These are phyloP conservation scores for Penicillium goetzii DNA, from an alignment of 495 filamentous ascomycete species.

Conservation along the genomic window DNA sequence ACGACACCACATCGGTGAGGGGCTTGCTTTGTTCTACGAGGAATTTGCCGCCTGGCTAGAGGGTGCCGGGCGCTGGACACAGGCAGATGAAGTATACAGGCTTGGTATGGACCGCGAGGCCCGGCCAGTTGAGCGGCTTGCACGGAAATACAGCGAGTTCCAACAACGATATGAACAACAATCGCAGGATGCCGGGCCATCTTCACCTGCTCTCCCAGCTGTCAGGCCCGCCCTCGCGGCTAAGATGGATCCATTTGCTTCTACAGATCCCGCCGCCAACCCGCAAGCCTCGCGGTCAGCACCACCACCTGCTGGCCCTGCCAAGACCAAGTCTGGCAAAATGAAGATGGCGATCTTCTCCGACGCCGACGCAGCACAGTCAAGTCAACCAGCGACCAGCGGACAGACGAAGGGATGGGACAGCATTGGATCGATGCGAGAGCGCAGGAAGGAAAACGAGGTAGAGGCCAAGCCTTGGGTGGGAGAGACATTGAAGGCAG, in stretches of 20 bases:
- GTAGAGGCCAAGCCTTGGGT: constrained; percentile 88
- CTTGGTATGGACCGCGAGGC: constrained; percentile 88
- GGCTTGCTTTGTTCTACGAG: constrained; percentile 93
- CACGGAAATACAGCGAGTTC: constrained; percentile 90
- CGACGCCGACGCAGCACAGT: constrained; percentile 57
- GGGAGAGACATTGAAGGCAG: constrained; percentile 86
- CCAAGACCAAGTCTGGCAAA: constrained; percentile 64
- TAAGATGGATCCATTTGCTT: constrained; percentile 80
- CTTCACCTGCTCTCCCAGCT: constrained; percentile 81
- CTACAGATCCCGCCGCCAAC: constrained; percentile 51
- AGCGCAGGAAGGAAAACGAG: constrained; percentile 92
- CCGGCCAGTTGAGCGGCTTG: constrained; percentile 74
- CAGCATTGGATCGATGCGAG: constrained; percentile 79
- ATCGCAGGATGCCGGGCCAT: constrained; percentile 66
- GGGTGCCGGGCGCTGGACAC: constrained; percentile 79
- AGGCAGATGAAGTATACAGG: constrained; percentile 91
- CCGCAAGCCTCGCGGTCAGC: constrained; percentile 64
- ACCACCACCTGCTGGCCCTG: constrained; percentile 47
- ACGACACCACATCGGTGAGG: constrained; percentile 84
- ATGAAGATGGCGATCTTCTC: constrained; percentile 94
- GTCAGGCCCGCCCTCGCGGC: constrained; percentile 83
- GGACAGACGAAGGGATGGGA: constrained; percentile 79
- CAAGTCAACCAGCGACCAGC: constrained; percentile 48
- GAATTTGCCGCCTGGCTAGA: constrained; percentile 95
- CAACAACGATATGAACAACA: constrained; percentile 71